Evolutionary conservation across 2,329 filamentous ascomycete genomes (phyloP).

Genomic region (Calonectria multiphialidica): DNA sequence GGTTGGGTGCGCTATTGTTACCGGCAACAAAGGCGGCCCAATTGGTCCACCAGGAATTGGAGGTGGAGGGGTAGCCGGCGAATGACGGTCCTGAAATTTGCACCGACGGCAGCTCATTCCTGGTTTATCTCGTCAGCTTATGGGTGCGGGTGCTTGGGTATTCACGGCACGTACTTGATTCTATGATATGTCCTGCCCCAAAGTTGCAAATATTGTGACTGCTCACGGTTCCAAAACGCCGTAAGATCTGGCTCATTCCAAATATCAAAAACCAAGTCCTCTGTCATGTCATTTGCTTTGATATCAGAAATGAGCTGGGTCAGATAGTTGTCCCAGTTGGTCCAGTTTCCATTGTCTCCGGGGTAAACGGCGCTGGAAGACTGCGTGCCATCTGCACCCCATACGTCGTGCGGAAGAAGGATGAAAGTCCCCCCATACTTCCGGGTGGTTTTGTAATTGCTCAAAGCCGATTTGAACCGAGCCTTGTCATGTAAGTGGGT

Average conservation of each 20-base stretch:
- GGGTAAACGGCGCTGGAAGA: slow-evolving; percentile 53
- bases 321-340: slow-evolving; percentile 56
- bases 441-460: slow-evolving; percentile 27
- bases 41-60: slow-evolving; percentile 25
- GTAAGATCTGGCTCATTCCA: slow-evolving; percentile 66
- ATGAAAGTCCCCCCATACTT: slow-evolving; percentile 58
- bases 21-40: not conserved
- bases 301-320: slow-evolving; percentile 52
- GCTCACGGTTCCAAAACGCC: slow-evolving; percentile 32
- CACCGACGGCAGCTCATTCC: not conserved
- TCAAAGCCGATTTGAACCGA: slow-evolving; percentile 23
- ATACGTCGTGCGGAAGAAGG: slow-evolving; percentile 59
- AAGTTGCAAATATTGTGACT: slow-evolving; percentile 32
- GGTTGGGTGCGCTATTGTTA: slow-evolving; percentile 5
- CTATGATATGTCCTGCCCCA: slow-evolving; percentile 32
- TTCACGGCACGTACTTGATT: slow-evolving; percentile 24
- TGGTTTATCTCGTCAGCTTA: not conserved
- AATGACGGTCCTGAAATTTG: slow-evolving; percentile 25
- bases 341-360: slow-evolving; percentile 63
- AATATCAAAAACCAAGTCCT: slow-evolving; percentile 58
- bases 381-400: slow-evolving; percentile 60
- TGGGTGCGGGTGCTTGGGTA: not conserved
- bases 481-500: not conserved
- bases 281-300: slow-evolving; percentile 50
- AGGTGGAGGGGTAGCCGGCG: slow-evolving; percentile 8